Evolutionary conservation across 768 basidiomycete genomes (phyloP), one percentile per base, ranked within the genome.

Genomic region (Floccularia luteovirens): DNA sequence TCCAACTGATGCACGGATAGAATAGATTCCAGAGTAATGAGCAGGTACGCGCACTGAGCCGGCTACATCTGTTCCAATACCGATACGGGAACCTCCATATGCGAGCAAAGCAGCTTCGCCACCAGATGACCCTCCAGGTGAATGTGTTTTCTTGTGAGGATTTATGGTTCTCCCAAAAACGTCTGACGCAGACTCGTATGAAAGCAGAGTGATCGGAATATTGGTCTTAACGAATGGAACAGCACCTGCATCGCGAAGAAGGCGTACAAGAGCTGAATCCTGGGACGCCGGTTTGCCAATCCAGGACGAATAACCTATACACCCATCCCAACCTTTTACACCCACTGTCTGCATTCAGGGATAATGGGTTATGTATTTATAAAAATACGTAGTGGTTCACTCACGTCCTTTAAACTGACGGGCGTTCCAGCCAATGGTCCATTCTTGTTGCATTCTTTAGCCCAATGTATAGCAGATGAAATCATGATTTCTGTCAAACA

Each of bases 41-140:
- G 82, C 72, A 2, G 83, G 83, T 5, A 70, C 70, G 14, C 82
- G 70, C 28, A 87, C 72, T 22, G 75, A 77, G 2, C 82, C 84
- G 7, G 75, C 82, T 16, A 84, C 77, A 43, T 84, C 82, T 4
- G 80, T 77, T 4, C 82, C 82, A 31, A 83, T 62, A 1, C 81
- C 80, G 16, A 80, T 64, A 34, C 77, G 66, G 2, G 75, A 69
- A 22, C 79, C 79, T 14, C 76, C 74, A 38, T 70, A 61, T 0
- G 81, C 79, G 13, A 84, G 62, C 0, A 83, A 66, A 2, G 79
- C 78, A 2, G 69, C 72, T 53, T 84, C 82, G 4, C 82, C 82
- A 1, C 82, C 79, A 0, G 75, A 75, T 0, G 81, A 82, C 4
- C 82, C 82, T n/a, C 82, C 82, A 3, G 76, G 66, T 8, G 69